A percentile compares a stretch with the other conserved stretches of the same genome.
Evolutionary conservation across 257 asterid genomes (phyloP).

Genomic region (Solanum pennellii): DNA sequence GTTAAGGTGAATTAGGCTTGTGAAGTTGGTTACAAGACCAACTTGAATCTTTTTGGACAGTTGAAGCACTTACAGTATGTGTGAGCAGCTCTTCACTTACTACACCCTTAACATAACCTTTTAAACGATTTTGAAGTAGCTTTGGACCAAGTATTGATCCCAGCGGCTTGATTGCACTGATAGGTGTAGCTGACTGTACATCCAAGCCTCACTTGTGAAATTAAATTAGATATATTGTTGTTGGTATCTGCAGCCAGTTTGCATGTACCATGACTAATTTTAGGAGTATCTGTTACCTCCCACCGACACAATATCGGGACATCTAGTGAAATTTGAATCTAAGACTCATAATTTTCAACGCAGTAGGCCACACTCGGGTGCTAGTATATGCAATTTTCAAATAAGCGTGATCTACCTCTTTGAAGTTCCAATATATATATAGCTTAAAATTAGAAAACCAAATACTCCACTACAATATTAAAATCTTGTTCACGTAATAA

Average conservation of each 20-base stretch:
- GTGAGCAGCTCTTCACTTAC: slow-evolving; percentile 60
- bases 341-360: background rate
- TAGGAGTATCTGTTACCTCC: no score
- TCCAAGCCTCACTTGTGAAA: background rate
- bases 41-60: slow-evolving; percentile 58
- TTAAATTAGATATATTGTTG: no score
- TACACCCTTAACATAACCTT: slow-evolving; percentile 64
- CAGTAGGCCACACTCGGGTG: background rate
- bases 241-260: background rate
- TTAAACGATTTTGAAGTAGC: slow-evolving; percentile 45
- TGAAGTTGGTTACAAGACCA: slow-evolving; percentile 32
- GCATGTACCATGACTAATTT: background rate
- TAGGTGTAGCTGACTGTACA: slow-evolving; percentile 2
- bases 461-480: background rate
- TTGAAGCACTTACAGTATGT: slow-evolving; percentile 65
- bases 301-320: no score
- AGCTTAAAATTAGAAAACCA: background rate
- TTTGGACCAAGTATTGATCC: slow-evolving; percentile 38
- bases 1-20: background rate
- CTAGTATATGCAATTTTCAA: background rate
- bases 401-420: background rate
- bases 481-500: background rate
- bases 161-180: slow-evolving; percentile 15
- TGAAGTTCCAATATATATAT: no score
- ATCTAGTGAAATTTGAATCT: background rate